Conservation (phyloP, 352 stramenopile species). For the Hyaloperonospora brassicae region DNA sequence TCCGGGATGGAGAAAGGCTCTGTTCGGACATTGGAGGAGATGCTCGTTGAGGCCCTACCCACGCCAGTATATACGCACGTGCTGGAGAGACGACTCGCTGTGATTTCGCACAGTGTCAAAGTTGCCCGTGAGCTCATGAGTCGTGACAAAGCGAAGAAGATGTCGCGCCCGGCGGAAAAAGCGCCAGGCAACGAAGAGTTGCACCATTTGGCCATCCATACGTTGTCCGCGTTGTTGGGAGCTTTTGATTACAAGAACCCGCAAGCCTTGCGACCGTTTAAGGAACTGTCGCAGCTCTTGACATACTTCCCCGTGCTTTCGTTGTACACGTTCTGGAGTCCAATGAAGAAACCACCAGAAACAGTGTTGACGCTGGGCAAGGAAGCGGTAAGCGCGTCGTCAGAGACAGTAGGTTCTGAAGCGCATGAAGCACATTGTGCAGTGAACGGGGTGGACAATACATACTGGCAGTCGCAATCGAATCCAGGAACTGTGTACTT, state of each 20-base stretch:
- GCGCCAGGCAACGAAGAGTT: slow-evolving; percentile 48
- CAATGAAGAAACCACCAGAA: slow-evolving; percentile 54
- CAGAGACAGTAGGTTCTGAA: slow-evolving; percentile 33
- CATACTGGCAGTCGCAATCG: slow-evolving; percentile 72
- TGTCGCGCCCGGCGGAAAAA: slow-evolving; percentile 28
- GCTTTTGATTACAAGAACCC: slow-evolving; percentile 62
- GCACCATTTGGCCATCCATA: slow-evolving; percentile 79
- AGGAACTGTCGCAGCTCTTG: slow-evolving; percentile 75
- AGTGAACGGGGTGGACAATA: slow-evolving; percentile 44
- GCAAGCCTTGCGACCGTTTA: slow-evolving; percentile 49
- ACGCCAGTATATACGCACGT: slow-evolving; percentile 74
- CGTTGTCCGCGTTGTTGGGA: slow-evolving; percentile 53
- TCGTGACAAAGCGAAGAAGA: slow-evolving; percentile 35
- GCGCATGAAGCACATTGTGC: slow-evolving; percentile 40
- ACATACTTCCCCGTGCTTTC: slow-evolving; percentile 66
- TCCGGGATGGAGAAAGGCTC: slow-evolving; percentile 68
- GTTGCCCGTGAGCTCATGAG: slow-evolving; percentile 57
- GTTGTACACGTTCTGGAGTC: slow-evolving; percentile 82
- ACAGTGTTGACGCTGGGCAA: slow-evolving; percentile 35
- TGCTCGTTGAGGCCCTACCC: slow-evolving; percentile 65
- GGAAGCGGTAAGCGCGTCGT: slow-evolving; percentile 49
- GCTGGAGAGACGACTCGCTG: slow-evolving; percentile 65
- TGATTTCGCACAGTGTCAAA: slow-evolving; percentile 71
- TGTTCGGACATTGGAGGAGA: slow-evolving; percentile 68
- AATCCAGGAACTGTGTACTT: slow-evolving; percentile 45